A percentile compares a stretch with the other conserved stretches of the same genome.
These are phyloP conservation scores for Nevesoporus exiguus DNA, from an alignment of 768 basidiomycete species.

Conservation along the genomic window DNA sequence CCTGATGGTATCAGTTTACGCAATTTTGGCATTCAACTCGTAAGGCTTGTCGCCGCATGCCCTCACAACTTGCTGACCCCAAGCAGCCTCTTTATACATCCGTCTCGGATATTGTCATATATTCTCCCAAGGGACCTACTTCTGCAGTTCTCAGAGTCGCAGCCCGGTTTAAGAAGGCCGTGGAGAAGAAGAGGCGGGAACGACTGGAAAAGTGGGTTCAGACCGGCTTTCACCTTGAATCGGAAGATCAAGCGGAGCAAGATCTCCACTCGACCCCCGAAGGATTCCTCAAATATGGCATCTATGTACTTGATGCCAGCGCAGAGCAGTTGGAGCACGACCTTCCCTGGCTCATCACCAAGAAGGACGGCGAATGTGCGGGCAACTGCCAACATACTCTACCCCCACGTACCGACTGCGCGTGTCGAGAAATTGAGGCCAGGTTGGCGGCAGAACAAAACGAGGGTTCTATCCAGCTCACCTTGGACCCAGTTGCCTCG, in stretches of 20 bases:
- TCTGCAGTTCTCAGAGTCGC: constrained; percentile 59
- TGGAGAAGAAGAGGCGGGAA: constrained; percentile 55
- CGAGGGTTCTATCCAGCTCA: neutral
- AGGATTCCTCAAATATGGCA: constrained; percentile 30
- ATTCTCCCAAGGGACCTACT: constrained; percentile 66
- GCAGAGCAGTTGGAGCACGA: constrained; percentile 26
- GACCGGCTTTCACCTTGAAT: constrained; percentile 12
- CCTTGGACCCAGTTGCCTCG: neutral
- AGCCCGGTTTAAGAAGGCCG: constrained; percentile 59
- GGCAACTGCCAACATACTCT: constrained; percentile 18
- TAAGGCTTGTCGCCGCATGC: constrained; percentile 39
- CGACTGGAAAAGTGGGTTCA: constrained; percentile 30
- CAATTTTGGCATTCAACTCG: constrained; percentile 88
- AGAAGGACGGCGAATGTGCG: constrained; percentile 25
- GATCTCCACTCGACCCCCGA: constrained; percentile 23
- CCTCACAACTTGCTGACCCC: constrained; percentile 6
- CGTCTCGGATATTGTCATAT: constrained; percentile 86
- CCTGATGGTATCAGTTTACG: constrained; percentile 81
- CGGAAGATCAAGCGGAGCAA: constrained; percentile 9
- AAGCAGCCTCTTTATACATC: constrained; percentile 77
- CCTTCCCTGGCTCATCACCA: constrained; percentile 28
- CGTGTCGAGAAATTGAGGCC: constrained; percentile 18
- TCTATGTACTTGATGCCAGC: constrained; percentile 31
- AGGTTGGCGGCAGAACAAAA: constrained; percentile 7
- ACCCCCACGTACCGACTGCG: neutral